Base-by-base conservation (phyloP, 768 basidiomycete genomes). In the Termitomyces eurrhizus region DNA sequence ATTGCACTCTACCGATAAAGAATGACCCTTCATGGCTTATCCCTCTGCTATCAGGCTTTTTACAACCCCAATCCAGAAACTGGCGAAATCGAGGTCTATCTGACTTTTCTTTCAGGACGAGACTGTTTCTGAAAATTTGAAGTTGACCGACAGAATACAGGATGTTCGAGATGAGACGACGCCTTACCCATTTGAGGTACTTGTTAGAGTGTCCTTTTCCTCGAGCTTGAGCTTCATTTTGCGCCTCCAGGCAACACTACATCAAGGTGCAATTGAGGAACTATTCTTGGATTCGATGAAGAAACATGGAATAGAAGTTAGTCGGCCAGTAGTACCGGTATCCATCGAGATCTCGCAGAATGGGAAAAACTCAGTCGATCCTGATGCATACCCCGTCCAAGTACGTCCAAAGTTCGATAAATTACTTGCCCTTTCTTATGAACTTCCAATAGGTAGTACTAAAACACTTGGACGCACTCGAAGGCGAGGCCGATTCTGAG, bases 141-240 rank as follows among this genome's bases (percentile, higher is more conserved):
- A 90, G 88, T 77, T 86, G 18, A 85, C 84, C 8, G 83, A 85
- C 48, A 82, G 87, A 16, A 81, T 80, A 1, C 76, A 86, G 16
- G 86, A 88, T 66, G 78, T 90, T 29, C 82, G 80, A 6, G 83
- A 85, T 0, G 75, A 83, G 3, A 80, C 80, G 26, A 88, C 88
- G 2, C 80, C 88, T 21, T 92, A 81, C 71, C 88, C 88, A 12
- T 91, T 88, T 61, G 87, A 88, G 75, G 89, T 85, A 60, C 33
- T 35, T 57, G 62, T 37, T 52, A 24, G 21, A 49, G 11, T n/a
- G 41, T 41, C 35, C 39, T 33, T 14, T n/a, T 4, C 41, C 44
- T 26, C 9, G 44, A 14, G 46, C 9, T 13, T n/a, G 49, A 33
- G n/a, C 42, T 52, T 64, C 9, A 63, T n/a, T 37, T 14, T 52